A percentile compares a stretch with the other conserved stretches of the same genome.
These are phyloP conservation scores for Dalbergia oliveri DNA, from an alignment of 306 rosid species.

Conservation along the genomic window DNA sequence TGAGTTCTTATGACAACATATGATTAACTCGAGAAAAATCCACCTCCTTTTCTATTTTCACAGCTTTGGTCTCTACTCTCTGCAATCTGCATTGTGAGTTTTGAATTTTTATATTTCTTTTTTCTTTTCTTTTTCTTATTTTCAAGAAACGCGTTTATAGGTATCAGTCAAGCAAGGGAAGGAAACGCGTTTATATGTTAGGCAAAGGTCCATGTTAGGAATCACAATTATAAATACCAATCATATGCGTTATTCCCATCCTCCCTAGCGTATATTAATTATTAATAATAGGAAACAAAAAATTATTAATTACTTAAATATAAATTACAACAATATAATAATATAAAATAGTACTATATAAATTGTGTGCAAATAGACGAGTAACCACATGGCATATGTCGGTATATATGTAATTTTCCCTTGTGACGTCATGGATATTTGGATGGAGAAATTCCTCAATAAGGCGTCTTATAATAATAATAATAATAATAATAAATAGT, in stretches of 20 bases:
- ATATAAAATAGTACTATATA: neutral
- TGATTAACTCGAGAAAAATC: conserved; percentile 14
- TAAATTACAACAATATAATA: neutral
- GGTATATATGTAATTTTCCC: too few species aligned
- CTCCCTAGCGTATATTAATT: neutral
- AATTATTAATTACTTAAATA: neutral
- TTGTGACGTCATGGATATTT: too few species aligned
- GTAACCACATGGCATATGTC: too few species aligned
- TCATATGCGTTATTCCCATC: neutral
- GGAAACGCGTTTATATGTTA: conserved; percentile 10
- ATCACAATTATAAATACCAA: too few species aligned
- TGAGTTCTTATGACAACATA: neutral
- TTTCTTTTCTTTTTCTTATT: neutral
- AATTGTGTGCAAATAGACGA: neutral
- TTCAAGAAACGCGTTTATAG: neutral
- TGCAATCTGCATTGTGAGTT: neutral
- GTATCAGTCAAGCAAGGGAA: conserved; percentile 2
- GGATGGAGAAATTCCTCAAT: too few species aligned
- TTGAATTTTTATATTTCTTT: neutral
- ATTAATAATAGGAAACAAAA: neutral
- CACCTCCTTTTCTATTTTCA: neutral
- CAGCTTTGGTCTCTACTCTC: neutral
- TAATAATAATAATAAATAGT: too few species aligned
- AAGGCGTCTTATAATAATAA: too few species aligned
- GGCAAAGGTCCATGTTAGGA: neutral